Evolutionary conservation across 225 moss, liverwort and hornwort genomes (phyloP), one percentile per base, ranked within the genome.

Genomic region (Ulota crispa): DNA sequence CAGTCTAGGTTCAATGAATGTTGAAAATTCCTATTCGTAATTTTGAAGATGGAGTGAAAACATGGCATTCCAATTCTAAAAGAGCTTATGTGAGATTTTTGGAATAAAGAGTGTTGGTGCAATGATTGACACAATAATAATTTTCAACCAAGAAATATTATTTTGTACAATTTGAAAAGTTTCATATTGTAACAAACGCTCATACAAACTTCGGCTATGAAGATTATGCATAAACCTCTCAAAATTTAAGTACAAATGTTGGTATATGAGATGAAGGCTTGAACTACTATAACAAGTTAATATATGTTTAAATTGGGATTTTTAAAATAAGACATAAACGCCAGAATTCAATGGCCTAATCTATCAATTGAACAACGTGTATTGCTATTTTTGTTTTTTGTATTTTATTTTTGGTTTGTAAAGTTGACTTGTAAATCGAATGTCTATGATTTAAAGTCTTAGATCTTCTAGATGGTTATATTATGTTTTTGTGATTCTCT

Each of bases 181-280:
- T 34, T n/a, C 0, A 14, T 34, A 0, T 23, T 14, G 8, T 4
- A 57, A 8, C 8, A 34, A 54, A 0, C 1, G 8, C 12, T 0
- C 15, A 54, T 13, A 1, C 0, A 3, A 4, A 0, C 21, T 7
- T 0, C 13, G 0, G 1, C 34, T 53, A 7, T 23, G 2, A 0
- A 0, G 31, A 23, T 13, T 7, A 12, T 23, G 2, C 0, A 0
- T 3, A 4, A 23, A 23, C 23, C 4, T 8, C 3, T 32, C 4
- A 72, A 8, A 54, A 14, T 23, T 3, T 3, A 53, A 72, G 7
- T 30, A 13, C 32, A 11, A 13, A 8, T 0, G 23, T 21, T 1
- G 8, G 4, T 0, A 7, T 0, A 23, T 4, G 13, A 21, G 1
- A 20, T 70, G 27, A 20, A 19, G 15, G 28, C 11, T 5, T 19